phyloP scores from a whole-genome alignment of 495 filamentous ascomycete genomes.

The Sordaria brevicollis region DNA sequence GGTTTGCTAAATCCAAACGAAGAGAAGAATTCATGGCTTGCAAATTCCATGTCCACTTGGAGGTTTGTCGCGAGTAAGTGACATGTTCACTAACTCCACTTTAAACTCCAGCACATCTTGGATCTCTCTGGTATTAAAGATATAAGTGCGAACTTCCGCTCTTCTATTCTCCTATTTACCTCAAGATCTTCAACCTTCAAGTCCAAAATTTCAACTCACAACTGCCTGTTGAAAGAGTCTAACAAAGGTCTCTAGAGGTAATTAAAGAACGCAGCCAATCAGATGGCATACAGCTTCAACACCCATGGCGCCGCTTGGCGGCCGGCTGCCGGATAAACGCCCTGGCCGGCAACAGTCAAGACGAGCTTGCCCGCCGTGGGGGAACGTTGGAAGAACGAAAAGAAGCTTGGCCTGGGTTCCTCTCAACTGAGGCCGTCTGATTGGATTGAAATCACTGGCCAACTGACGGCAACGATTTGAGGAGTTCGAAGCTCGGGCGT shows the following conservation, averaged over 20 bases:
- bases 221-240: background rate
- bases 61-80: background rate
- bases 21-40: background rate
- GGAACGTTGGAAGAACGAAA: background rate
- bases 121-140: background rate
- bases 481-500: background rate
- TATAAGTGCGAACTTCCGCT: background rate
- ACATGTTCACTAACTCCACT: background rate
- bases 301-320: background rate
- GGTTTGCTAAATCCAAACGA: background rate
- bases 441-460: background rate
- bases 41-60: background rate
- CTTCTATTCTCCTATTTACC: background rate
- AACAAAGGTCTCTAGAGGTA: background rate
- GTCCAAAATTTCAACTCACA: background rate
- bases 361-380: background rate
- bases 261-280: slow-evolving; percentile 3
- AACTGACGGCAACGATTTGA: background rate
- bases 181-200: background rate
- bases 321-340: slow-evolving; percentile 12
- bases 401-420: background rate
- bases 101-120: background rate
- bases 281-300: background rate
- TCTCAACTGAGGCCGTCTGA: background rate
- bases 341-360: background rate